Evolutionary conservation across 176 grass and related monocot genomes (phyloP).

Genomic region (Musa acuminata): DNA sequence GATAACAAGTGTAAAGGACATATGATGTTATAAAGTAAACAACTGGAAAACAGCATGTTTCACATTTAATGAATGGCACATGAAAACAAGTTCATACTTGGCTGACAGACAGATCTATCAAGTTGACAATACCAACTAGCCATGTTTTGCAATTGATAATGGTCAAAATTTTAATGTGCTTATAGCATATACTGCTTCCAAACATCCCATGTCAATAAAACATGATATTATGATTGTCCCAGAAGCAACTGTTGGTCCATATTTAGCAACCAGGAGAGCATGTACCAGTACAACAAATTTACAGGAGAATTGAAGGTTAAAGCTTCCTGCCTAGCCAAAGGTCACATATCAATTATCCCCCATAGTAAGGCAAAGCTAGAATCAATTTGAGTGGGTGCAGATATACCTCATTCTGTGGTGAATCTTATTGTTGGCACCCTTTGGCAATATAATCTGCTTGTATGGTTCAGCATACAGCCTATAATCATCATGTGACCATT

Average conservation of each 20-base stretch:
- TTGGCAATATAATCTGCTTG: no score
- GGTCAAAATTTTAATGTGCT: neutral
- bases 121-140: neutral
- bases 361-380: no score
- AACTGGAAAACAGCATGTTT: neutral
- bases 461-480: no score
- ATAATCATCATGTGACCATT: no score
- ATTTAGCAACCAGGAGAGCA: neutral
- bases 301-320: no score
- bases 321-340: no score
- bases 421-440: no score
- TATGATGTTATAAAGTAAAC: neutral
- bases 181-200: neutral
- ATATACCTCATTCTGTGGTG: no score
- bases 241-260: neutral
- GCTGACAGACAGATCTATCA: neutral
- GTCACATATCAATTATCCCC: no score
- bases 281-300: no score
- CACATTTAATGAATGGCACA: neutral
- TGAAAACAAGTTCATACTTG: neutral
- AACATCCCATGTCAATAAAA: neutral
- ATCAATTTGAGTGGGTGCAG: no score
- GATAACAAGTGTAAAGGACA: conserved; percentile 14
- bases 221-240: neutral
- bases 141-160: neutral